A percentile compares a stretch with the other conserved stretches of the same genome.
Evolutionary conservation across 805 yeast genomes (phyloP).

Genomic region (Yamadazyma kitorensis): DNA sequence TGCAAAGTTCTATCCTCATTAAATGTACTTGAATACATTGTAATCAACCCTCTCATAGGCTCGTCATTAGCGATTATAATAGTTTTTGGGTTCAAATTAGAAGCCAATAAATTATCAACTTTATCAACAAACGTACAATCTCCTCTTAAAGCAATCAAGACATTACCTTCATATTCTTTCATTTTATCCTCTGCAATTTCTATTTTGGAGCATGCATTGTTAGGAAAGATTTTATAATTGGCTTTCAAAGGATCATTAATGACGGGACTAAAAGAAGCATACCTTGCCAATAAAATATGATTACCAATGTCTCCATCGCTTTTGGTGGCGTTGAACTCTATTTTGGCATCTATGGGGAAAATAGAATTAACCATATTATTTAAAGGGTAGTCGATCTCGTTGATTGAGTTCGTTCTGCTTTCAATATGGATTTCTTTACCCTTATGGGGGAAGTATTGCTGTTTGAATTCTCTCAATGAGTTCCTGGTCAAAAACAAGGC

Average conservation of each 20-base stretch:
- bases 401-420: background rate
- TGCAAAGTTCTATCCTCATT: conserved; percentile 36
- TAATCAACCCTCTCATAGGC: conserved; percentile 44
- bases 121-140: conserved; percentile 55
- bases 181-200: conserved; percentile 9
- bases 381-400: conserved; percentile 29
- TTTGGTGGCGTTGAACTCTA: conserved; percentile 23
- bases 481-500: conserved; percentile 25
- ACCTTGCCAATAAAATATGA: conserved; percentile 28
- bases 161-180: conserved; percentile 20
- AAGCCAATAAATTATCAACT: conserved; percentile 41
- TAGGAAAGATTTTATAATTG: conserved; percentile 24
- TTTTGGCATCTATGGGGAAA: conserved; percentile 39
- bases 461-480: conserved; percentile 20
- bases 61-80: conserved; percentile 58
- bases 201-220: conserved; percentile 26
- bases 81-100: conserved; percentile 39
- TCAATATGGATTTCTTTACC: background rate
- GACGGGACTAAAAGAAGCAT: conserved; percentile 42
- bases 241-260: conserved; percentile 23
- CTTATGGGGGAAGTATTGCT: conserved; percentile 12
- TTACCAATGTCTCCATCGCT: conserved; percentile 13
- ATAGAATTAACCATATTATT: conserved; percentile 35
- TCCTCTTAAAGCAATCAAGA: conserved; percentile 41
- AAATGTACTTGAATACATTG: conserved; percentile 51